These are phyloP conservation scores for Cyclostephanos tholiformis DNA, from an alignment of 108 stramenopile species.

Conservation along the genomic window DNA sequence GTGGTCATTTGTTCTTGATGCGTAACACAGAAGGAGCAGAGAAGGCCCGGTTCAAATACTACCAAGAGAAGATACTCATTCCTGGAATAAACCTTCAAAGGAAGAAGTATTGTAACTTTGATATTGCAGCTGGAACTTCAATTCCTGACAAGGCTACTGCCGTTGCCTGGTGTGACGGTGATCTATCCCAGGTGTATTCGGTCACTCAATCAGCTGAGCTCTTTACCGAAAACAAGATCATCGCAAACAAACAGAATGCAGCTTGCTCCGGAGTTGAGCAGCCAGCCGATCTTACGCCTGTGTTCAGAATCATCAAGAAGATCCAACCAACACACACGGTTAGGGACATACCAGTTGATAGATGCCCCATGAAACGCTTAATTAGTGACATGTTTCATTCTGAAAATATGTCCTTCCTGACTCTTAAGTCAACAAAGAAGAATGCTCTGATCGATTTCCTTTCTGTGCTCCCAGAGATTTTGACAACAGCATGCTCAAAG, in stretches of 20 bases:
- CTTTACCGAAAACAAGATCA: not conserved
- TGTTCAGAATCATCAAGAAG: too few relatives aligned
- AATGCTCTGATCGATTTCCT: constrained; percentile 18
- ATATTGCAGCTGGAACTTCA: not conserved
- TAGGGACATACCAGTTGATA: not conserved
- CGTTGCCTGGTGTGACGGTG: not conserved
- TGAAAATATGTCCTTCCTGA: not conserved
- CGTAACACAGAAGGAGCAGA: constrained; percentile 4
- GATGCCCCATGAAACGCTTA: constrained; percentile 6
- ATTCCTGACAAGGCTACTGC: not conserved
- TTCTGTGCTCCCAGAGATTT: not conserved
- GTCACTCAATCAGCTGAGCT: not conserved
- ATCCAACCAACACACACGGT: not conserved
- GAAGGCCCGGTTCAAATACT: constrained; percentile 1
- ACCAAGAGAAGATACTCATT: not conserved
- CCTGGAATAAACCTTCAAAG: not conserved
- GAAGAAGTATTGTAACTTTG: not conserved
- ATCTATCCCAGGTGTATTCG: not conserved
- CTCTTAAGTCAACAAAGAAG: not conserved
- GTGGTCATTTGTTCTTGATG: constrained; percentile 4
- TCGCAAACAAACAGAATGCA: not conserved
- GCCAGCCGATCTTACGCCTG: not conserved
- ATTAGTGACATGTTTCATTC: constrained; percentile 3
- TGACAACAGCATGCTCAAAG: not conserved
- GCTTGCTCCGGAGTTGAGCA: not conserved